Conservation (phyloP, 805 yeast species). For the Candida ponderosae region DNA sequence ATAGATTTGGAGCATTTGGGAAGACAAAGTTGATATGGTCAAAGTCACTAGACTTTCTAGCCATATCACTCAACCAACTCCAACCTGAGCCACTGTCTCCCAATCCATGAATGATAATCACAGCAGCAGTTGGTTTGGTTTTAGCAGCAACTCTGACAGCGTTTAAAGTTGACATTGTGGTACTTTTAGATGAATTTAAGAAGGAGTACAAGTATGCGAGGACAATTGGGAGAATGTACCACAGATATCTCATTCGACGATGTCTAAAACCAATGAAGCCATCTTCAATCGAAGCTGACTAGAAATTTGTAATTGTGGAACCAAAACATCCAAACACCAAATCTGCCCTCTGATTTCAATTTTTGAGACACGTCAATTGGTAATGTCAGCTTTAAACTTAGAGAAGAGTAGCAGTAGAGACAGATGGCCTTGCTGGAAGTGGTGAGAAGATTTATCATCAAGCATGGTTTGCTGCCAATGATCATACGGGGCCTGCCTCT, state of each 20-base stretch:
- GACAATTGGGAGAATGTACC: too few relatives aligned
- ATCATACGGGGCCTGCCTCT: conserved; percentile 34
- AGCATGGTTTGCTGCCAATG: conserved; percentile 39
- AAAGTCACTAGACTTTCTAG: conserved; percentile 37
- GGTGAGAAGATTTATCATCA: conserved; percentile 33
- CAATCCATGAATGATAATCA: conserved; percentile 80
- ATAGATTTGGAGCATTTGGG: conserved; percentile 79
- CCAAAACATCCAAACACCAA: too few relatives aligned
- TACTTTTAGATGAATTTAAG: too few relatives aligned
- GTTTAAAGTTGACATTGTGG: conserved; percentile 1
- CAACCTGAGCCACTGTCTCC: conserved; percentile 92
- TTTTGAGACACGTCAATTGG: too few relatives aligned
- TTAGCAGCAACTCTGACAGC: conserved; percentile 25
- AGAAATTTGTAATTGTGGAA: too few relatives aligned
- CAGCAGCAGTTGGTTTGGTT: conserved; percentile 44
- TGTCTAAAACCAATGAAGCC: too few relatives aligned
- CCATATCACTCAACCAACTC: conserved; percentile 68
- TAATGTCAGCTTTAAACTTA: too few relatives aligned
- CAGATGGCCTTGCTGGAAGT: conserved; percentile 40
- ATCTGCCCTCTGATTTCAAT: too few relatives aligned
- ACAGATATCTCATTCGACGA: too few relatives aligned
- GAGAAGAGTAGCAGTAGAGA: background rate
- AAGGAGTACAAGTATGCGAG: too few relatives aligned
- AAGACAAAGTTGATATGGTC: conserved; percentile 66
- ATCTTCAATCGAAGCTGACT: too few relatives aligned